These are phyloP conservation scores for Neopestalotiopsis sp. DNA, from an alignment of 2,329 filamentous ascomycete species.

Conservation along the genomic window DNA sequence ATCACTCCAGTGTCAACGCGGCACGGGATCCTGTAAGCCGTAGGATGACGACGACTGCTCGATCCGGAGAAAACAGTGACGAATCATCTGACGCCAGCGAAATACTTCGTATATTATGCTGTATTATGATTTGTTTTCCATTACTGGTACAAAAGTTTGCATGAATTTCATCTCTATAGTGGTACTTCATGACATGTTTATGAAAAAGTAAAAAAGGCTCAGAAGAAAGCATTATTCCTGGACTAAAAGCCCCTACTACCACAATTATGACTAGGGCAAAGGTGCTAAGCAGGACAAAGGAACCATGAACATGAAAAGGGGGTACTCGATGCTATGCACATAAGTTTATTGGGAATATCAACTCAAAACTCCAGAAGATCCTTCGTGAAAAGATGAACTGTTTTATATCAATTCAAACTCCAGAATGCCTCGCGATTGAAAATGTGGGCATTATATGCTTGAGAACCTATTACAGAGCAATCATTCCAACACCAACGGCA, in stretches of 20 bases:
- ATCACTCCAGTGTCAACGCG: background rate
- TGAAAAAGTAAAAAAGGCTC: background rate
- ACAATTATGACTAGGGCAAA: background rate
- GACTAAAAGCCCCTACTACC: background rate
- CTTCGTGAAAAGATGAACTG: background rate
- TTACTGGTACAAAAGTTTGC: background rate
- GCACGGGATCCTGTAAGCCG: background rate
- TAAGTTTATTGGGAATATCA: background rate
- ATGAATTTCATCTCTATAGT: conserved; percentile 7
- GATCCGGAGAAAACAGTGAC: background rate
- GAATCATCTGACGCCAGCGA: background rate
- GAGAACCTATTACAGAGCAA: conserved; percentile 50
- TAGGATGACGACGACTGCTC: background rate
- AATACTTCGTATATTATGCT: too few relatives aligned
- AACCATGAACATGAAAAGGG: background rate
- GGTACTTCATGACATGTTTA: background rate
- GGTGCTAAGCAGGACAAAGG: background rate
- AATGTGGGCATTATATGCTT: background rate
- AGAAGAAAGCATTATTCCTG: conserved; percentile 7
- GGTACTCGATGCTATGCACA: conserved; percentile 2
- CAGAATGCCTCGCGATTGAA: background rate
- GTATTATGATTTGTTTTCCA: too few relatives aligned
- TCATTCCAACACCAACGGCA: conserved; percentile 57
- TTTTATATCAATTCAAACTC: background rate
- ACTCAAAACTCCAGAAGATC: background rate